Evolutionary conservation across 768 basidiomycete genomes (phyloP).

Genomic region (Podaxis mareebaensis): DNA sequence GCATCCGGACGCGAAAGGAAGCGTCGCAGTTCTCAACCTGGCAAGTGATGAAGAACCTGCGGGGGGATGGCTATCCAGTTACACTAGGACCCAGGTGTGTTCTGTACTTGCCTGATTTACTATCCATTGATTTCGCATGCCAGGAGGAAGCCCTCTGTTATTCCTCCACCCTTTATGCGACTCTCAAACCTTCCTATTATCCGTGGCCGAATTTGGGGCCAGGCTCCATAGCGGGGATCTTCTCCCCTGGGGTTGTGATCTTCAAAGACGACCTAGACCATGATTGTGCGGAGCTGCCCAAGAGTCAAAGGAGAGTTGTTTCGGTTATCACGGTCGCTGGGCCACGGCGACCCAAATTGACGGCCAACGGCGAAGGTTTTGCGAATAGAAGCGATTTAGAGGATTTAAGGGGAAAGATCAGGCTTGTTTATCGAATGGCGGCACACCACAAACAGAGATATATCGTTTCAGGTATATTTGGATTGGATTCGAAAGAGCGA

Average conservation of each 20-base stretch:
- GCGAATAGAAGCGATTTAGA: conserved; percentile 27
- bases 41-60: conserved; percentile 35
- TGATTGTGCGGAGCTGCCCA: conserved; percentile 35
- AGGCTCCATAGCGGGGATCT: conserved; percentile 40
- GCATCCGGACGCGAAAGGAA: conserved; percentile 26
- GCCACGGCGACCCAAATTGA: conserved; percentile 33
- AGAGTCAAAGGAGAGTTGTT: conserved; percentile 34
- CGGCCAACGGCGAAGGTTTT: conserved; percentile 25
- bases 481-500: neutral
- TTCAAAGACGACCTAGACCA: conserved; percentile 49
- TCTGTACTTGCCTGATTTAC: neutral
- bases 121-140: neutral
- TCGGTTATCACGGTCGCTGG: conserved; percentile 50
- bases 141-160: conserved; percentile 52
- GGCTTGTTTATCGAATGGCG: conserved; percentile 44
- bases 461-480: conserved; percentile 37
- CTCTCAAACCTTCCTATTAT: conserved; percentile 40
- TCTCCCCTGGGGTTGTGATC: conserved; percentile 46
- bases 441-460: conserved; percentile 35
- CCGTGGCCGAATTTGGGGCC: conserved; percentile 49
- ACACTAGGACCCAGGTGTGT: conserved; percentile 33
- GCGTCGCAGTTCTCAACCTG: conserved; percentile 38
- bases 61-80: conserved; percentile 32
- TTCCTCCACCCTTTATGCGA: conserved; percentile 44
- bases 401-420: conserved; percentile 44